Conservation (phyloP, 148 eudicot genomes). For the Nyssa sinensis region DNA sequence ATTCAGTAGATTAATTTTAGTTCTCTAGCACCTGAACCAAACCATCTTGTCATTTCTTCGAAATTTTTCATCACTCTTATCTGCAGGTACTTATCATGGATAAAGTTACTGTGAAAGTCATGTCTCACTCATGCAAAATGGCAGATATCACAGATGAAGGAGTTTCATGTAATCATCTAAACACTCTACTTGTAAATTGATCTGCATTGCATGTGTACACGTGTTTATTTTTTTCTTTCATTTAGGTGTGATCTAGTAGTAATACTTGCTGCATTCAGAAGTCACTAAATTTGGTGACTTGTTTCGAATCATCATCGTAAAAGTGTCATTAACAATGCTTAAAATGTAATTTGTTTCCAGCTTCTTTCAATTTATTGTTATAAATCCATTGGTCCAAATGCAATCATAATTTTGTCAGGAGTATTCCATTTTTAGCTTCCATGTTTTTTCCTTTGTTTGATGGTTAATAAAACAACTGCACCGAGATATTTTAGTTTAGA, state of each 20-base stretch:
- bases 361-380: not conserved
- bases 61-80: not conserved
- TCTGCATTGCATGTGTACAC: too few relatives aligned
- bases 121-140: conserved; percentile 98
- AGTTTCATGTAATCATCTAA: conserved; percentile 71
- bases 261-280: not conserved
- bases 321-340: not conserved
- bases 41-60: not conserved
- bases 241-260: not conserved
- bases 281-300: not conserved
- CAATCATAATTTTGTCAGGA: not conserved
- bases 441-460: not conserved
- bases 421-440: not conserved
- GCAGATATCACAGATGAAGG: conserved; percentile 97
- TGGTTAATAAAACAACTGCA: not conserved
- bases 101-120: conserved; percentile 90
- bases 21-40: too few relatives aligned
- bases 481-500: not conserved
- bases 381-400: not conserved
- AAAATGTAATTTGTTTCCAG: not conserved
- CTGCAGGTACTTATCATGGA: conserved; percentile 95
- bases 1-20: too few relatives aligned
- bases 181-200: not conserved
- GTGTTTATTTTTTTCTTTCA: not conserved
- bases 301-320: not conserved